phyloP scores from a whole-genome alignment of 208 protist genomes.

The Porcisia deanei region DNA sequence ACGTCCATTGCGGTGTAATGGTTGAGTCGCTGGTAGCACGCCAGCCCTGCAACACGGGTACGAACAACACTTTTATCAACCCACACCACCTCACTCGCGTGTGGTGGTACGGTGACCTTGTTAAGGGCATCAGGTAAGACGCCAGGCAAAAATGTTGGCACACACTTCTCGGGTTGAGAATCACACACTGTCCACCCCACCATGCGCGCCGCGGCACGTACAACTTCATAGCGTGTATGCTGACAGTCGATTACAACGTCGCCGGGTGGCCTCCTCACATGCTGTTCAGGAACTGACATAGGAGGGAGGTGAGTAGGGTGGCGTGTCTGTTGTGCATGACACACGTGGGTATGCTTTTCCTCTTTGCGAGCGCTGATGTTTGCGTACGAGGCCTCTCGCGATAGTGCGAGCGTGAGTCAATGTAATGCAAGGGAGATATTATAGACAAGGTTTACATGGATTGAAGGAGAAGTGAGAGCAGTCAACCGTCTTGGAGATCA shows the following conservation, averaged over 20 bases:
- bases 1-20: conserved; percentile 92
- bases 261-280: neutral
- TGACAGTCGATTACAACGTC: conserved; percentile 57
- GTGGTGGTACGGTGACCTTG: conserved; percentile 9
- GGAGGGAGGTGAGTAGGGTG: neutral
- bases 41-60: conserved; percentile 60
- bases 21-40: conserved; percentile 88
- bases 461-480: neutral
- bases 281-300: neutral
- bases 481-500: neutral
- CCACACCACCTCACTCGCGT: conserved; percentile 87
- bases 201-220: conserved; percentile 56
- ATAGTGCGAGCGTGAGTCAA: neutral
- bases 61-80: conserved; percentile 79
- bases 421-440: neutral
- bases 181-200: conserved; percentile 75
- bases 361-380: neutral
- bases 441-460: neutral
- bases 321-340: neutral
- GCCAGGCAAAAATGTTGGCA: conserved; percentile 47
- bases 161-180: conserved; percentile 22
- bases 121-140: conserved; percentile 17
- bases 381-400: neutral
- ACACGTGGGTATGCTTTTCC: neutral
- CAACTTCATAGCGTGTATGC: conserved; percentile 81